Evolutionary conservation across 2,329 filamentous ascomycete species (phyloP).

Genomic region (Tolypocladium cylindrosporum): DNA sequence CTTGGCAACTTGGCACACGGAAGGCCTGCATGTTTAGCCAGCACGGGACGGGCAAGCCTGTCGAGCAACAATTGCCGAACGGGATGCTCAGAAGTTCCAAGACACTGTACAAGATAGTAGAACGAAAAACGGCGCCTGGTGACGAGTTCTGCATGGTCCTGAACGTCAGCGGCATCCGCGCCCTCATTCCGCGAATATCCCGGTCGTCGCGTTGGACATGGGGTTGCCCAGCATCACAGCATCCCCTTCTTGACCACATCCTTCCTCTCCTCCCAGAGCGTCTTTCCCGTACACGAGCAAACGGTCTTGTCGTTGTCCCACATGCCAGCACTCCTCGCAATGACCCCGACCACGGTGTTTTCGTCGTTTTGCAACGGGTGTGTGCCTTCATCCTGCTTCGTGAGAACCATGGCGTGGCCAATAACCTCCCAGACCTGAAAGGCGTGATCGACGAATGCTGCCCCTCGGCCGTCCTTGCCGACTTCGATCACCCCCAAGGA

Average conservation of each 20-base stretch:
- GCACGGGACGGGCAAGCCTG: not conserved
- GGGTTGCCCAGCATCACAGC: constrained; percentile 43
- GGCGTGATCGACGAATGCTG: constrained; percentile 68
- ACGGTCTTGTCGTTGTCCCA: constrained; percentile 99
- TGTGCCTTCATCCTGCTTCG: constrained; percentile 44
- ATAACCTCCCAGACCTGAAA: constrained; percentile 95
- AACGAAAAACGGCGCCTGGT: not conserved
- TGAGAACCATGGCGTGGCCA: constrained; percentile 82
- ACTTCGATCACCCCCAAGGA: constrained; percentile 69
- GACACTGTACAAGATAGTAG: not conserved
- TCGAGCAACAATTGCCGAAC: not conserved
- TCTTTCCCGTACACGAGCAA: constrained; percentile 96
- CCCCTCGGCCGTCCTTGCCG: constrained; percentile 63
- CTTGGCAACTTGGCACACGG: not conserved
- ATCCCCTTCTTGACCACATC: constrained; percentile 87
- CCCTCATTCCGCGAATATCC: not conserved
- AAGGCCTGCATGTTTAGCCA: not conserved
- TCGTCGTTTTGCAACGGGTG: constrained; percentile 61
- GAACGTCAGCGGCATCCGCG: not conserved
- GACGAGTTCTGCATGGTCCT: not conserved
- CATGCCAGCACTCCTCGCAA: constrained; percentile 90
- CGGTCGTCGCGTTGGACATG: not conserved
- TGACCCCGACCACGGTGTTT: constrained; percentile 82
- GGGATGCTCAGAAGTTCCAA: not conserved
- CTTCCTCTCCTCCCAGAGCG: constrained; percentile 91